Evolutionary conservation across 257 asterid species (phyloP), one percentile per base, ranked within the genome.

Genomic region (Ocimum tenuiflorum): DNA sequence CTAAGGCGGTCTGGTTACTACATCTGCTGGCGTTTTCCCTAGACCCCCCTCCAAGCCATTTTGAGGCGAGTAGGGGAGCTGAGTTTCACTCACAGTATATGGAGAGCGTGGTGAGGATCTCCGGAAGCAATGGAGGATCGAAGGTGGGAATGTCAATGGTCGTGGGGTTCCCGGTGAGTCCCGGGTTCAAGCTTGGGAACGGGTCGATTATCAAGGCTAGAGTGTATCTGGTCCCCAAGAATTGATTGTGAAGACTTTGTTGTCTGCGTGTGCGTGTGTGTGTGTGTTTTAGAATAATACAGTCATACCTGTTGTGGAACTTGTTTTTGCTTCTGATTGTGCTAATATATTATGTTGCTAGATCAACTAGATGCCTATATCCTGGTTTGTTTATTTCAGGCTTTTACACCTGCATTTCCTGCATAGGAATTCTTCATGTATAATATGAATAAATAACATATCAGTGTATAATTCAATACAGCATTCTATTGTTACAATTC

Each of bases 1-100:
- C 97, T 0, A 94, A 94, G 87, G 88, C 96, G 0, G 82, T 94
- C 12, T 94, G 97, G 99, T 67, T 94, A 80, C 83, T 94, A 70
- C 99, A 94, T 83, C 78, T 94, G 85, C 85, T 94, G 60, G 94
- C 96, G 0, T 90, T 94, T 68, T 82, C 99, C 0, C 64, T 86
- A 62, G 96, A 94, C 14, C 96, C 95, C 0, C 77, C 94, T 17
- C 99, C 99, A 0, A 80, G 97, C 76, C 99, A 89, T 71, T 94
- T 87, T 20, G 99, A 94, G 83, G 96, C 97, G 0, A 83, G 81
- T 36, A 63, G 79, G 52, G 96, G 97, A 68, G 96, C 96, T 0
- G 96, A 94, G 72, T 94, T 87, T 75, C 99, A 90, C 61, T 73
- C 91, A 1, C 86, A 87, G 77, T 94, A 87, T 31, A 94, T 94